These are phyloP conservation scores for Salicornia ramosissima DNA, from an alignment of 148 eudicot species.

Conservation along the genomic window DNA sequence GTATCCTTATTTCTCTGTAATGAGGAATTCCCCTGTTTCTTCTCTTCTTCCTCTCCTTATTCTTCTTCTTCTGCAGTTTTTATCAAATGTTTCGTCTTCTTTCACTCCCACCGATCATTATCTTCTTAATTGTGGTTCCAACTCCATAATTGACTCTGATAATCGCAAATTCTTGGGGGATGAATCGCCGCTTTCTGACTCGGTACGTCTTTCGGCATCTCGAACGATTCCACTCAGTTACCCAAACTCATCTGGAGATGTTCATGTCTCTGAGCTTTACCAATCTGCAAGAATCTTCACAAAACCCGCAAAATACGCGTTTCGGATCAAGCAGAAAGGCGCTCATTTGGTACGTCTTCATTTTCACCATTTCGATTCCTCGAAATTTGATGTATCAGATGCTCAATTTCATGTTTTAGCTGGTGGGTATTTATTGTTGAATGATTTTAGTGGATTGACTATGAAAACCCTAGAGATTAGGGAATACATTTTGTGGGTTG, in stretches of 20 bases:
- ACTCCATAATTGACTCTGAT: slow-evolving; percentile 33
- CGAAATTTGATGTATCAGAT: slow-evolving; percentile 24
- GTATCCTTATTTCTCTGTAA: slow-evolving; percentile 9
- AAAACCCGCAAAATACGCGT: slow-evolving; percentile 39
- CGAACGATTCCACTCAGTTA: slow-evolving; percentile 29
- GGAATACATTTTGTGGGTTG: slow-evolving; percentile 67
- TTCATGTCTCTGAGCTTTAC: slow-evolving; percentile 37
- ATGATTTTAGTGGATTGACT: slow-evolving; percentile 34
- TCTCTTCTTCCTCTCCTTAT: slow-evolving; percentile 7
- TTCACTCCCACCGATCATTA: slow-evolving; percentile 61
- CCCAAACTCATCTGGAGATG: slow-evolving; percentile 19
- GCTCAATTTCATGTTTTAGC: slow-evolving; percentile 65
- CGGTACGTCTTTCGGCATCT: slow-evolving; percentile 31
- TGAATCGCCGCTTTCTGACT: slow-evolving; percentile 26
- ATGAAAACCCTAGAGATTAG: slow-evolving; percentile 30
- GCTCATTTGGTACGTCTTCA: slow-evolving; percentile 72
- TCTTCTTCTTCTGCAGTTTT: slow-evolving; percentile 12
- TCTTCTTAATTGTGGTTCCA: slow-evolving; percentile 68
- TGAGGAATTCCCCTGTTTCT: slow-evolving; percentile 20
- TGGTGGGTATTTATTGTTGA: slow-evolving; percentile 51
- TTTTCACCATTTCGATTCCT: slow-evolving; percentile 36
- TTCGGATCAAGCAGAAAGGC: slow-evolving; percentile 47
- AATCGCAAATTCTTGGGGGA: slow-evolving; percentile 61
- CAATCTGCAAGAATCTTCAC: slow-evolving; percentile 54
- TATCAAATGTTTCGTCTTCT: slow-evolving; percentile 20